phyloP scores from a whole-genome alignment of 306 rosid species.

The Echinosophora koreensis region DNA sequence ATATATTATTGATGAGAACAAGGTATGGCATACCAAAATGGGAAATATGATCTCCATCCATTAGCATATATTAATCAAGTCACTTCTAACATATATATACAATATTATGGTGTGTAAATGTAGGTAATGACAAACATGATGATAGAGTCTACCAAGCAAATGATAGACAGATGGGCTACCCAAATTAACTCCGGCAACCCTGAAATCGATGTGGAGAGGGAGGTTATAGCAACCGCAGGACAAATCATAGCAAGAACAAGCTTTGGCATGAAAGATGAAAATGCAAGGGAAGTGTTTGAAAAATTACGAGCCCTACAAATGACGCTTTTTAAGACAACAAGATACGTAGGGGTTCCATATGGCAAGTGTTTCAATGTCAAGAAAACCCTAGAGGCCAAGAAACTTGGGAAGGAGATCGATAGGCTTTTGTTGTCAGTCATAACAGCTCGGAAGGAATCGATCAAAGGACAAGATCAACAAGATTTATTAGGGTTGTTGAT shows the following conservation, averaged over 20 bases:
- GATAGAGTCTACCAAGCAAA: slow-evolving; percentile 66
- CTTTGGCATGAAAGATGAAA: slow-evolving; percentile 66
- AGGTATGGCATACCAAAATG: too few species aligned
- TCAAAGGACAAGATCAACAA: slow-evolving; percentile 27
- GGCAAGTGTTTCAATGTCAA: slow-evolving; percentile 54
- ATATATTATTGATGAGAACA: too few species aligned
- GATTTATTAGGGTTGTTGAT: slow-evolving; percentile 71
- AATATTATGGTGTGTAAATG: slow-evolving; percentile 27
- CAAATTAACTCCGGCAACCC: slow-evolving; percentile 54
- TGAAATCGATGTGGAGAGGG: slow-evolving; percentile 71
- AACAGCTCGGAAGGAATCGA: slow-evolving; percentile 45
- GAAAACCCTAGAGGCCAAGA: slow-evolving; percentile 64
- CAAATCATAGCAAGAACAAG: slow-evolving; percentile 86
- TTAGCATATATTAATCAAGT: background rate
- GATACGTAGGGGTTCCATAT: slow-evolving; percentile 84
- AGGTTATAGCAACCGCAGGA: slow-evolving; percentile 67
- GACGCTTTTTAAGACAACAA: slow-evolving; percentile 68
- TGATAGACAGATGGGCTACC: slow-evolving; percentile 75
- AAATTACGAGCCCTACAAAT: slow-evolving; percentile 69
- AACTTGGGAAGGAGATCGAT: slow-evolving; percentile 77
- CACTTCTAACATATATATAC: background rate
- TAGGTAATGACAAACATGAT: slow-evolving; percentile 75
- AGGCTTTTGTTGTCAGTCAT: slow-evolving; percentile 53
- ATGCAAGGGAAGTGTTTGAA: slow-evolving; percentile 57
- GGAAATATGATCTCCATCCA: too few species aligned